Base-by-base conservation (phyloP, 202 grass and related monocot genomes). In the Sporobolus alterniflorus region DNA sequence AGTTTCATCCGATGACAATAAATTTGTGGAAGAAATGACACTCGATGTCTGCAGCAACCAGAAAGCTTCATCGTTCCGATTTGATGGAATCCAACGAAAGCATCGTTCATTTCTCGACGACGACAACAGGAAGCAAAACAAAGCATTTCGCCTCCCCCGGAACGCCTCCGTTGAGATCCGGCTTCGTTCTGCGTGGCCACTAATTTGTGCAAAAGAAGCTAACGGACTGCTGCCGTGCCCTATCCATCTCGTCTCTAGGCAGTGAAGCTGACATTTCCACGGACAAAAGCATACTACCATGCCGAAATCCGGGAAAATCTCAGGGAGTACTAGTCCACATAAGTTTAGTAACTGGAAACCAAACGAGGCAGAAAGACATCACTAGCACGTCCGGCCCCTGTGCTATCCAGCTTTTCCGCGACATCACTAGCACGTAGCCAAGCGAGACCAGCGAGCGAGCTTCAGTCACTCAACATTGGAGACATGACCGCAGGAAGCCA, bases 111-210 rank as follows among this genome's bases (percentile, higher is more conserved):
- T 18, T 18, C 46, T 36, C 50, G 82, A 57, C 64, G 82, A 57
- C 54, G 57, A 54, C 25, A 71, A 81, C 77, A 55, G 56, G 18
- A n/a, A 26, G 46, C 69, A 75, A 44, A 68, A 11, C 4, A 51
- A n/a, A 0, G 69, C 76, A 48, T 28, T 75, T 24, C 76, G 24
- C 71, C 82, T 85, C 77, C 82, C 88, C 36, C 50, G 42, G 42
- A 44, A 30, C 33, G 18, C 59, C 57, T 64, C 39, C 5, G 39
- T 20, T 60, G 20, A 26, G 22, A 10, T 48, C 52, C 31, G 71
- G 30, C 11, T 47, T 22, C 25, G 29, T 29, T 13, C 52, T 57
- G 15, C 17, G 11, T 18, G 39, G 56, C 21, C 75, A 50, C 61
- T 25, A 36, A 9, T 12, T 78, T 78, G n/a, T n/a, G n/a, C n/a